Conservation (phyloP, 2,329 filamentous ascomycete genomes). For the Fusarium vanettenii region DNA sequence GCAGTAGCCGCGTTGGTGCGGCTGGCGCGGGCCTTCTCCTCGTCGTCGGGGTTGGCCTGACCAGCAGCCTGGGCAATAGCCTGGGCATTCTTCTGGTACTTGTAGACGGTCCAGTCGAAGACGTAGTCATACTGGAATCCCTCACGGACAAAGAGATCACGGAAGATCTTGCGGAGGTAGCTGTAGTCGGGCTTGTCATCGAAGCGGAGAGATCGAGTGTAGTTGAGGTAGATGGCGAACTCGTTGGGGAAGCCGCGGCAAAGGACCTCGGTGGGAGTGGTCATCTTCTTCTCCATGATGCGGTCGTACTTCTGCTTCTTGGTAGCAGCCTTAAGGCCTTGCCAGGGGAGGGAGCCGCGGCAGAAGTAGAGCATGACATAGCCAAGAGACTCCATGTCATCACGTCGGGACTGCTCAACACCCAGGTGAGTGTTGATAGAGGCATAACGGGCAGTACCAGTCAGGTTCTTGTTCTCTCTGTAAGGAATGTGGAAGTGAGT, state of each 20-base stretch:
- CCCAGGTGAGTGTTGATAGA: conserved; percentile 99
- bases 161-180: conserved; percentile 99
- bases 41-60: conserved; percentile 74
- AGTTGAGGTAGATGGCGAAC: conserved; percentile 99
- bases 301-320: conserved; percentile 99
- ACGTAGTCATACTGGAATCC: conserved; percentile 99
- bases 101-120: conserved; percentile 99
- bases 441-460: conserved; percentile 97
- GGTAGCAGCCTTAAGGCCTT: conserved; percentile 96
- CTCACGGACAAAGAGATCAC: conserved; percentile 97
- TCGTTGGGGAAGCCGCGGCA: conserved; percentile 99
- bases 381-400: conserved; percentile 98
- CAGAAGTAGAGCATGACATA: conserved; percentile 99
- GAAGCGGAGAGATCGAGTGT: conserved; percentile 97
- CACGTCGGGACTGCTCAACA: conserved; percentile 98
- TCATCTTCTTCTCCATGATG: conserved; percentile 99
- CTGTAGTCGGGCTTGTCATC: conserved; percentile 99
- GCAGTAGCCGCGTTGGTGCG: conserved; percentile 74
- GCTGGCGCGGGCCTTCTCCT: conserved; percentile 79
- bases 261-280: conserved; percentile 96
- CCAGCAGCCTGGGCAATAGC: conserved; percentile 87
- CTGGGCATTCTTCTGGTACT: conserved; percentile 99
- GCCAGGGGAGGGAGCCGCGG: conserved; percentile 98
- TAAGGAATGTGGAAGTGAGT: conserved; percentile 99
- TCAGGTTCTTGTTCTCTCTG: conserved; percentile 99